A percentile compares a stretch with the other conserved stretches of the same genome.
These are phyloP conservation scores for Dipodascus geniculatus DNA, from an alignment of 805 yeast species.

Conservation along the genomic window DNA sequence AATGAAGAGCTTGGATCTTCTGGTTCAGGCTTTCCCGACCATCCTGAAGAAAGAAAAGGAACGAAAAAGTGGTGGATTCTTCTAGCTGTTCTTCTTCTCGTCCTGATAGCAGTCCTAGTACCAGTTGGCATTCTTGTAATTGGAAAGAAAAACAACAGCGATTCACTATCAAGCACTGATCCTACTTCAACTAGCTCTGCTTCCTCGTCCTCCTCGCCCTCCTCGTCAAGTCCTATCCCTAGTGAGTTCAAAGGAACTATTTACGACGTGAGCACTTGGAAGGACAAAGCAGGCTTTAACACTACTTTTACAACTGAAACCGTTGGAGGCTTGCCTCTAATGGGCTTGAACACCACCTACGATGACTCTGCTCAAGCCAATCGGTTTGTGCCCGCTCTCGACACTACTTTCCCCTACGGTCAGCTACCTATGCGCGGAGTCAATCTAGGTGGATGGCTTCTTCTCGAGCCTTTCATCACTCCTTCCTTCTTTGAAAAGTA, in stretches of 20 bases:
- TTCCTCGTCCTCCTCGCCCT: conserved; percentile 3
- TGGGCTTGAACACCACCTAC: conserved; percentile 26
- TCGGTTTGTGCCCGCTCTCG: conserved; percentile 20
- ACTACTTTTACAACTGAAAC: conserved; percentile 24
- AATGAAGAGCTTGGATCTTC: neutral
- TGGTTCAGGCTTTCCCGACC: neutral
- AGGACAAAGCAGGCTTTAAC: conserved; percentile 23
- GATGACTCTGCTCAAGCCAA: conserved; percentile 21
- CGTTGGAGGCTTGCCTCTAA: conserved; percentile 25
- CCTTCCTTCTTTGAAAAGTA: conserved; percentile 54
- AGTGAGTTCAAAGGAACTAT: conserved; percentile 17
- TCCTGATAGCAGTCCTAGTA: conserved; percentile 19
- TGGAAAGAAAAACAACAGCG: conserved; percentile 6
- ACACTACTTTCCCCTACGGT: conserved; percentile 19
- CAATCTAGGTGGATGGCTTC: conserved; percentile 82
- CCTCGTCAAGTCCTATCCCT: conserved; percentile 12
- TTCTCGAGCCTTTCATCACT: conserved; percentile 73
- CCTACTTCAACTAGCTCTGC: conserved; percentile 3
- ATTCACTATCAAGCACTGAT: neutral
- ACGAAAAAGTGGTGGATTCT: conserved; percentile 6
- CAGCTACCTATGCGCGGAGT: conserved; percentile 45
- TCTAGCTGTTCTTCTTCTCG: conserved; percentile 8
- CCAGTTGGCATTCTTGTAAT: conserved; percentile 22
- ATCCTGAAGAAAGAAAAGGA: conserved; percentile 1
- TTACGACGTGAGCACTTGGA: conserved; percentile 24